Percentiles rank a stretch among this genome's conserved stretches.
phyloP scores from a whole-genome alignment of 306 rosid genomes.

The Macrotyloma uniflorum region DNA sequence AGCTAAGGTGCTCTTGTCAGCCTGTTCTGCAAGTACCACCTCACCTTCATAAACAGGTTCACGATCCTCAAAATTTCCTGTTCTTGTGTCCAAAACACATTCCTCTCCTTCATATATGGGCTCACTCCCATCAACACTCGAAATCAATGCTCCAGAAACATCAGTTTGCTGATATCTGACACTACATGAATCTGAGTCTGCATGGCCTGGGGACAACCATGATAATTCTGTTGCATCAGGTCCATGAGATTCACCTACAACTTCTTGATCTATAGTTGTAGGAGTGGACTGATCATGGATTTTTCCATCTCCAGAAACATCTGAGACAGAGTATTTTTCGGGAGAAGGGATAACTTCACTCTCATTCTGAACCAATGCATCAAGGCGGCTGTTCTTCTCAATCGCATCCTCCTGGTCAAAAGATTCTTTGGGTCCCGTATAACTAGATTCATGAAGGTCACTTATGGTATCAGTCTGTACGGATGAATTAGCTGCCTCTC shows the following conservation, averaged over 20 bases:
- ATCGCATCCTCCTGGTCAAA: constrained; percentile 41
- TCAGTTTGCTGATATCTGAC: constrained; percentile 50
- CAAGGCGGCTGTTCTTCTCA: constrained; percentile 48
- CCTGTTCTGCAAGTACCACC: constrained; percentile 79
- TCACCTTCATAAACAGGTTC: constrained; percentile 99
- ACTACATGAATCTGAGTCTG: constrained; percentile 57
- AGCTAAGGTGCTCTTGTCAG: constrained; percentile 65
- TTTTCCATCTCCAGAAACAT: constrained; percentile 43
- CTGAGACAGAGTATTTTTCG: constrained; percentile 39
- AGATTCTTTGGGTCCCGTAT: constrained; percentile 46
- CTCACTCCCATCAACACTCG: constrained; percentile 70
- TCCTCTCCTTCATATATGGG: constrained; percentile 99
- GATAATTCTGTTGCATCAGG: constrained; percentile 45
- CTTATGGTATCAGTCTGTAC: constrained; percentile 41
- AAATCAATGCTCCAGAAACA: constrained; percentile 61
- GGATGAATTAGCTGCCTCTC: constrained; percentile 44
- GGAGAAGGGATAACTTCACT: constrained; percentile 48
- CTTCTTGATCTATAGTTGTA: constrained; percentile 43
- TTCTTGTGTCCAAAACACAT: constrained; percentile 64
- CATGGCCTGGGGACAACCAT: constrained; percentile 48
- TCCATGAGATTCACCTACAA: constrained; percentile 49
- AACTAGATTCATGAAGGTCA: constrained; percentile 45
- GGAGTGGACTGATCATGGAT: constrained; percentile 40
- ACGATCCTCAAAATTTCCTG: constrained; percentile 53
- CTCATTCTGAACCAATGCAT: constrained; percentile 46